Conservation (phyloP, 2,329 filamentous ascomycete genomes). For the Arthrobotrys musiformis region DNA sequence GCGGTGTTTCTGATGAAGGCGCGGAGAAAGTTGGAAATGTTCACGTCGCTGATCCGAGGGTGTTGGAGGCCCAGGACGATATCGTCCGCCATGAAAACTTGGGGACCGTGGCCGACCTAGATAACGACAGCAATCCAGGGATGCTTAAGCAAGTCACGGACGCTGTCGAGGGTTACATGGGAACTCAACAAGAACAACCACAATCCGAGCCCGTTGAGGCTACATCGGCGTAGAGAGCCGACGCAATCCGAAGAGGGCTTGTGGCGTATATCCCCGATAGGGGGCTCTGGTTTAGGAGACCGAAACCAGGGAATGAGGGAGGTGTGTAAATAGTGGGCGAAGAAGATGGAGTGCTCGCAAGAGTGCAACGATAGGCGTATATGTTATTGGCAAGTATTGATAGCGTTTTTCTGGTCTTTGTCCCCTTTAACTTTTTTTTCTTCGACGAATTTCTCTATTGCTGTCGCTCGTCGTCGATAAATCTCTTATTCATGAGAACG, state of each 20-base stretch:
- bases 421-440: not conserved
- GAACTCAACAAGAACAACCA: constrained; percentile 13
- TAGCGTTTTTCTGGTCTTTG: constrained; percentile 11
- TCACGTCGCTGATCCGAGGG: constrained; percentile 44
- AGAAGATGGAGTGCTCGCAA: not conserved
- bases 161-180: constrained; percentile 43
- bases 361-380: constrained; percentile 8
- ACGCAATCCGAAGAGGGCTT: constrained; percentile 34
- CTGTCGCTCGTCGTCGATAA: not conserved
- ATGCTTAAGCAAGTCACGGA: constrained; percentile 32
- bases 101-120: not conserved
- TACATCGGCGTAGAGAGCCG: constrained; percentile 48
- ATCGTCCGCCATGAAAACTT: constrained; percentile 34
- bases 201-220: constrained; percentile 26
- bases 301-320: not conserved
- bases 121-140: not conserved
- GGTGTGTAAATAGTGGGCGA: constrained; percentile 27
- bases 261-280: constrained; percentile 42
- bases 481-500: constrained; percentile 20
- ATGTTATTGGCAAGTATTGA: constrained; percentile 38
- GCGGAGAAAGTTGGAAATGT: constrained; percentile 23
- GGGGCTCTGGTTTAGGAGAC: constrained; percentile 37
- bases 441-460: not conserved
- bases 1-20: constrained; percentile 9
- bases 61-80: constrained; percentile 53